Evolutionary conservation across 23 red algal species (phyloP), one percentile per base, ranked within the genome.

Genomic region (Gracilaria gracilis): DNA sequence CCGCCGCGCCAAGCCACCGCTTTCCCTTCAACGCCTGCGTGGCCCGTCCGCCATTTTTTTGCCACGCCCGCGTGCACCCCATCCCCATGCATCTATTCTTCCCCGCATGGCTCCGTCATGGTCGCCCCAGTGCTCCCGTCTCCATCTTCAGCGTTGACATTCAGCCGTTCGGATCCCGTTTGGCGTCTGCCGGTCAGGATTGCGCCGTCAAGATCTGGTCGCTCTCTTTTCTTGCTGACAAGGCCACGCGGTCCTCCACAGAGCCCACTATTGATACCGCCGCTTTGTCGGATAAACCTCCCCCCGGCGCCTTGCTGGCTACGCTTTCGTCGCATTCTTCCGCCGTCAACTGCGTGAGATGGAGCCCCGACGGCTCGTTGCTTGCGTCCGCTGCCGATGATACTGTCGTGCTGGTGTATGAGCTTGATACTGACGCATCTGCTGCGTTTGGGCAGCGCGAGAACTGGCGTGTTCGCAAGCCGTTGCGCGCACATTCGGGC

Each of bases 171-270:
- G 88, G 76, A 59, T 50, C 65, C n/a, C 94, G 97, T 19, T 55
- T 99, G n/a, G 97, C 97, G 4, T 95, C 94, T 34, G 87, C 83
- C 69, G 97, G 97, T 25, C 95, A 96, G 84, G 97, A 99, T 61
- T 90, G 84, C 71, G 69, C 79, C 35, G 90, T 99, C 65, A 95
- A 82, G 80, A 91, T 99, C 64, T 99, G 97, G 97, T 84, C 77
- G 34, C 67, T 96, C 14, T 47, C 78, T 17, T 88, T 90, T 38
- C 78, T 99, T 8, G 72, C 73, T 49, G 24, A 58, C 58, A 74
- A 61, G 40, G 82, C 91, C 12, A 38, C 66, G 23, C 57, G 31
- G 11, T 55, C 40, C 53, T 61, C 49, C 14, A 71, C 95, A 32
- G 70, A 67, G 49, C 61, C 57, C 38, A 40, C 67, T 24, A 81